Base-by-base conservation (phyloP, 2,329 filamentous ascomycete species). In the Dothideomycetes sp. region DNA sequence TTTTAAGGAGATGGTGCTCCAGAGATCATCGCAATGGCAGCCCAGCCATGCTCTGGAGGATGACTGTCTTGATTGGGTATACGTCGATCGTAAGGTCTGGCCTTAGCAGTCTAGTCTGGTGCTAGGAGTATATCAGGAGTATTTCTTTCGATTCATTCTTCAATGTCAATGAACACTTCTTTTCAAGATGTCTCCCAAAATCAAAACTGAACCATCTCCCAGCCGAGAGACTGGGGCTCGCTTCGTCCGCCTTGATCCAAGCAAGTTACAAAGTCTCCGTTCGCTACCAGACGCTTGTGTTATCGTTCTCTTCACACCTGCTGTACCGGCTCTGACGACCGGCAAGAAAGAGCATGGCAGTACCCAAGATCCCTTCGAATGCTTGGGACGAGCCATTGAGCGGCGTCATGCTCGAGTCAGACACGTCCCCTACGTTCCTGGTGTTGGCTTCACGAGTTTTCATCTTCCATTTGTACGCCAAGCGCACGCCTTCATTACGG, bases 341-440 rank as follows among this genome's bases (percentile, higher is more conserved):
- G 34, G 37, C 37, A 24, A 34, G 30, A 41, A 37, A 31, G 14
- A 42, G 42, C 9, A 38, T 66, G 16, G 73, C 66, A 34, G 34
- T 44, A 59, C 58, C 33, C 66, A 61, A 50, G 83, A 88, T 53
- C 83, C 82, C 0, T 87, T 87, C 52, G 81, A 87, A 56, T 69
- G 73, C 11, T 64, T 88, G 14, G 83, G 82, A 15, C 69, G 71
- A 45, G 72, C 75, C 33, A 57, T 88, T 36, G 73, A 75, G 36
- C 64, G 60, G 36, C 66, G 72, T 48, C 77, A 82, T 51, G 61
- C 69, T 3, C 69, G 68, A 56, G 67, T 87, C 45, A 74, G 79
- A 15, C 83, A 87, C 54, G 74, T 85, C 32, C 81, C 83, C 4
- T 88, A 84, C 51, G 74, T 77, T 4, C 72, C 75, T 34, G 67